Evolutionary conservation across 805 yeast species (phyloP).

Genomic region (Myxozyma lipomycoides): DNA sequence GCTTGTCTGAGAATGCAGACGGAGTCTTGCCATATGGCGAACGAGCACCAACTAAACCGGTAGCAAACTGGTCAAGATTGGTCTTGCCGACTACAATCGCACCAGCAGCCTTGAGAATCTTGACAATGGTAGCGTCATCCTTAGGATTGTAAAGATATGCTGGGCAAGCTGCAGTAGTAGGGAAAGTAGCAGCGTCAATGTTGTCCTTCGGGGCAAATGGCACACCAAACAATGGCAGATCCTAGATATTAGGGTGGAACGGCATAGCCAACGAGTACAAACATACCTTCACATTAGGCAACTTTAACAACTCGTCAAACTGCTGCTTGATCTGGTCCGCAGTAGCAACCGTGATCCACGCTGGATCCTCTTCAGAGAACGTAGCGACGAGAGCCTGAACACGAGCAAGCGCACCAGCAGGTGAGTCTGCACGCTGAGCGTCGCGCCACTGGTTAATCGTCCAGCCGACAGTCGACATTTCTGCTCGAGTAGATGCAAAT

Average conservation of each 20-base stretch:
- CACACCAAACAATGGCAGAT: constrained; percentile 75
- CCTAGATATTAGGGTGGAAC: constrained; percentile 17
- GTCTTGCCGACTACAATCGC: constrained; percentile 93
- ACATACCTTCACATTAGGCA: constrained; percentile 41
- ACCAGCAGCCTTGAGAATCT: constrained; percentile 75
- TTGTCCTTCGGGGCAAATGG: constrained; percentile 95
- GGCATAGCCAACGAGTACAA: background rate
- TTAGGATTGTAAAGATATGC: constrained; percentile 65
- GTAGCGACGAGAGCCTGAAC: constrained; percentile 41
- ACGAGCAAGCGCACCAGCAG: constrained; percentile 54
- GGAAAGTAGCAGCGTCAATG: constrained; percentile 76
- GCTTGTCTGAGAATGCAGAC: constrained; percentile 66
- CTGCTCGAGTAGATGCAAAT: constrained; percentile 11
- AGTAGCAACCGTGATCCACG: constrained; percentile 83
- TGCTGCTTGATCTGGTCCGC: constrained; percentile 64
- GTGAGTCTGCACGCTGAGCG: constrained; percentile 60
- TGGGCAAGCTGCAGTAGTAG: constrained; percentile 96
- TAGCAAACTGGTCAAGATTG: constrained; percentile 94
- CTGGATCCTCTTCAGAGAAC: constrained; percentile 57
- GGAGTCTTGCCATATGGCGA: constrained; percentile 92
- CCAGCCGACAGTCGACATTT: constrained; percentile 57
- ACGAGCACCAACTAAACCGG: constrained; percentile 92
- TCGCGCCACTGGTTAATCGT: constrained; percentile 71
- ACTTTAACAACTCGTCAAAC: constrained; percentile 64
- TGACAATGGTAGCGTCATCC: constrained; percentile 71